Percentiles rank a stretch among this genome's conserved stretches.
Evolutionary conservation across 441 rosid species (phyloP).

Genomic region (Hura crepitans): DNA sequence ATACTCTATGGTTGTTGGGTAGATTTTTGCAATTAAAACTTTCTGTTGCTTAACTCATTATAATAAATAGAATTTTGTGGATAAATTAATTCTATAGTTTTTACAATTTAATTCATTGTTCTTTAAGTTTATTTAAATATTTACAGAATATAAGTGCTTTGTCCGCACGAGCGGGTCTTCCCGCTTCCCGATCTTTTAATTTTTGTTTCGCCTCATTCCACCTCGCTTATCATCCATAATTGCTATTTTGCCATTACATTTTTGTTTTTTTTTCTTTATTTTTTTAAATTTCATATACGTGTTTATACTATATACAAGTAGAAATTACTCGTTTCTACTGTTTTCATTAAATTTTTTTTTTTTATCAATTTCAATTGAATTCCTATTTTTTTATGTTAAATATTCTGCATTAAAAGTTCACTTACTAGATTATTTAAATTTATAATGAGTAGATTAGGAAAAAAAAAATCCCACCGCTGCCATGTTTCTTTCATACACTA

Average conservation of each 20-base stretch:
- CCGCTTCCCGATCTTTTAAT: constrained; percentile 40
- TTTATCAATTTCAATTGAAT: not conserved
- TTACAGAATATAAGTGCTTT: constrained; percentile 37
- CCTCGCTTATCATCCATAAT: constrained; percentile 13
- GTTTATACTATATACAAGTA: no score
- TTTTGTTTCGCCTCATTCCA: constrained; percentile 24
- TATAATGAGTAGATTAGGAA: no score
- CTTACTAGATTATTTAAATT: no score
- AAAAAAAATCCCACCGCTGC: no score
- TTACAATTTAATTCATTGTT: constrained; percentile 5
- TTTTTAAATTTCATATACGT: no score
- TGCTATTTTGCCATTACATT: not conserved
- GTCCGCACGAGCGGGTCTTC: constrained; percentile 65
- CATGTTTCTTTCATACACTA: no score
- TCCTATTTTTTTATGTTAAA: no score
- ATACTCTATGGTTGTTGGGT: constrained; percentile 15
- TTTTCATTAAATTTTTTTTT: constrained; percentile 1
- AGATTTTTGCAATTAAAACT: constrained; percentile 22
- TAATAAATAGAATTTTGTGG: no score
- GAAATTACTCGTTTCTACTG: no score
- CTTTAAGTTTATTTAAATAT: constrained; percentile 11
- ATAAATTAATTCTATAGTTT: not conserved
- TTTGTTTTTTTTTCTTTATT: not conserved
- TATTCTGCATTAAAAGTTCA: no score
- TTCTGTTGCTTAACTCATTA: constrained; percentile 22